Evolutionary conservation across 768 basidiomycete species (phyloP), one percentile per base, ranked within the genome.

Genomic region (Kockovaella imperatae): DNA sequence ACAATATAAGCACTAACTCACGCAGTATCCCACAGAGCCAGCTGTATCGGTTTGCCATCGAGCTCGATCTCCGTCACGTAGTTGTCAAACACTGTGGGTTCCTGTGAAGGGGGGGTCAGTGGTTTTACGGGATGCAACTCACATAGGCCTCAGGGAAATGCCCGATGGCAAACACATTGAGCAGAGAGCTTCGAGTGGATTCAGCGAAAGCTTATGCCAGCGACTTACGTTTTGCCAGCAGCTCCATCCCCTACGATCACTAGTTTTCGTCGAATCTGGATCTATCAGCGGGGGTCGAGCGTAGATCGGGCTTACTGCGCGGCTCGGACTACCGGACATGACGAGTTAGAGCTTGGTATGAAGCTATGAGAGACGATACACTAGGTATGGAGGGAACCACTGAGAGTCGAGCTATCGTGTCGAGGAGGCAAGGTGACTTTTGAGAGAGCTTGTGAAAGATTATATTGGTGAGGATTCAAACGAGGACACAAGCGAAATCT

Each of bases 21-120:
- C 91, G 95, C 95, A 46, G 95, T 97, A 78, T 99, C 95, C 95
- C 95, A 97, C 35, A 97, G 74, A 34, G 95, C 93, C 50, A 97
- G 74, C 71, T 97, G 91, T 15, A 99, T 88, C 30, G 91, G 87
- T 73, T 97, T 97, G 57, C 90, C 90, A 72, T 99, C 95, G 45
- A 99, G 77, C 59, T 88, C 78, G 64, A 99, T 96, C 77, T 99
- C 95, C 39, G 95, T 93, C 56, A 97, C 93, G 74, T 93, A 96
- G 68, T 97, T 99, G 73, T 96, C 91, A 65, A 96, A 96, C 42
- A 96, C 69, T 13, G 69, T 71, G 18, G 69, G 69, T 85, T 57
- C 90, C 90, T 91, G 71, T 31, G 32, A 54, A 42, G 15, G 14
- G 35, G 28, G 36, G 43, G 36, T 40, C n/a, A 25, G 32, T 15